A percentile compares a stretch with the other conserved stretches of the same genome.
Conservation (phyloP, 1,284 basidiomycete genomes). For the Pyrrhoderma lamaoense region DNA sequence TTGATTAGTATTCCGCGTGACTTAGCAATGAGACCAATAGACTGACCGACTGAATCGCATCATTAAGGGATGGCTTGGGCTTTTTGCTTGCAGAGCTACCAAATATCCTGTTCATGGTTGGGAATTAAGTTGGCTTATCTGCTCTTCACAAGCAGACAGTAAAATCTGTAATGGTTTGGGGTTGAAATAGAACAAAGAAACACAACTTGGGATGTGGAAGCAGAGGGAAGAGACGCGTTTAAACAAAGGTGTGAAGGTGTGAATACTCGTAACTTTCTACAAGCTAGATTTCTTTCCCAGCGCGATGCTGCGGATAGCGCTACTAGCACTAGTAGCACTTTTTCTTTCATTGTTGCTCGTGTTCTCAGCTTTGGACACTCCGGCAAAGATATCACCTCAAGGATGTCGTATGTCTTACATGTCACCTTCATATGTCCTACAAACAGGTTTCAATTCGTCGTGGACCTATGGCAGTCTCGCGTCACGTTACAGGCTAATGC, state of each 20-base stretch:
- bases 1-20: background rate
- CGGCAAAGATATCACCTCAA: constrained; percentile 52
- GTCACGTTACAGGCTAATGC: constrained; percentile 73
- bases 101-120: constrained; percentile 75
- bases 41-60: constrained; percentile 84
- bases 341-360: constrained; percentile 7
- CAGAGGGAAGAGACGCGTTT: too few species aligned
- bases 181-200: background rate
- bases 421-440: constrained; percentile 84
- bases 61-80: constrained; percentile 80
- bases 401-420: constrained; percentile 98
- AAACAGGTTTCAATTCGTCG: constrained; percentile 49
- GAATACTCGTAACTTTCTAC: too few species aligned
- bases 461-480: constrained; percentile 56
- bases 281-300: background rate
- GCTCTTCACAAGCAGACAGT: too few species aligned
- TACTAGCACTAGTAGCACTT: constrained; percentile 8
- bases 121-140: too few species aligned
- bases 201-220: too few species aligned
- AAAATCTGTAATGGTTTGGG: background rate
- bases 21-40: constrained; percentile 13
- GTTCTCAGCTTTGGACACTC: constrained; percentile 16
- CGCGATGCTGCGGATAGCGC: constrained; percentile 8
- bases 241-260: too few species aligned
- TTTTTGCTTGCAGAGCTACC: constrained; percentile 73